phyloP scores from a whole-genome alignment of 495 filamentous ascomycete species.

The Emericellopsis terricola region DNA sequence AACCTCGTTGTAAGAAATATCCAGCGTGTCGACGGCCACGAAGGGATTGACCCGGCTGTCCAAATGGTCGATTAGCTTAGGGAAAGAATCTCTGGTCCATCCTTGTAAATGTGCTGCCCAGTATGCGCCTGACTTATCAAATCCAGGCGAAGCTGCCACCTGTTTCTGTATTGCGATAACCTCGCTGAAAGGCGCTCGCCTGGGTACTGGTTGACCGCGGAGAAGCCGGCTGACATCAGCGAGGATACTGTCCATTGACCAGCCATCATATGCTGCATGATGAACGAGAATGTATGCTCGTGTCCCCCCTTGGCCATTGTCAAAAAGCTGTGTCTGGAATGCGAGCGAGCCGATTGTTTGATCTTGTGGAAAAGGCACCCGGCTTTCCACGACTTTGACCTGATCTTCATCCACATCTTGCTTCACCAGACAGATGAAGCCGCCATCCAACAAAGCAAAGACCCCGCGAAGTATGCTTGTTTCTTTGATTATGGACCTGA shows the following conservation, averaged over 20 bases:
- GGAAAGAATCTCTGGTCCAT: conserved; percentile 19
- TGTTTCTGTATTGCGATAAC: conserved; percentile 24
- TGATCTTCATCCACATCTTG: conserved; percentile 20
- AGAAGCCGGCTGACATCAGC: conserved; percentile 36
- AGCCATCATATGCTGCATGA: conserved; percentile 70
- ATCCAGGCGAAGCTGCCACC: conserved; percentile 2
- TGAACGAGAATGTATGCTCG: conserved; percentile 38
- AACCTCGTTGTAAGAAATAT: conserved; percentile 6
- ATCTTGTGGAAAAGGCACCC: conserved; percentile 5
- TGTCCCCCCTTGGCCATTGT: conserved; percentile 5
- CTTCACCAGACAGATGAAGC: conserved; percentile 48
- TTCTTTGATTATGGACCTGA: conserved; percentile 26
- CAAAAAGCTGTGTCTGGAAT: conserved; percentile 24
- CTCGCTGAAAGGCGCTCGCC: conserved; percentile 32
- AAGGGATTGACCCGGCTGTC: not conserved
- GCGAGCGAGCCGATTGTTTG: conserved; percentile 39
- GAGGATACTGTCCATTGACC: conserved; percentile 59
- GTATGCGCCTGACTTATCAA: conserved; percentile 21
- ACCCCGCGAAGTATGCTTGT: conserved; percentile 57
- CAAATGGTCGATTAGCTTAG: conserved; percentile 13
- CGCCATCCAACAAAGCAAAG: conserved; percentile 33
- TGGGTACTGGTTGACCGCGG: conserved; percentile 5
- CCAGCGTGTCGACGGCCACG: conserved; percentile 5
- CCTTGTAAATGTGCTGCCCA: conserved; percentile 36
- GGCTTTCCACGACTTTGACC: conserved; percentile 15